Evolutionary conservation across 208 protist genomes (phyloP), one percentile per base, ranked within the genome.

Genomic region (Entamoeba histolytica): DNA sequence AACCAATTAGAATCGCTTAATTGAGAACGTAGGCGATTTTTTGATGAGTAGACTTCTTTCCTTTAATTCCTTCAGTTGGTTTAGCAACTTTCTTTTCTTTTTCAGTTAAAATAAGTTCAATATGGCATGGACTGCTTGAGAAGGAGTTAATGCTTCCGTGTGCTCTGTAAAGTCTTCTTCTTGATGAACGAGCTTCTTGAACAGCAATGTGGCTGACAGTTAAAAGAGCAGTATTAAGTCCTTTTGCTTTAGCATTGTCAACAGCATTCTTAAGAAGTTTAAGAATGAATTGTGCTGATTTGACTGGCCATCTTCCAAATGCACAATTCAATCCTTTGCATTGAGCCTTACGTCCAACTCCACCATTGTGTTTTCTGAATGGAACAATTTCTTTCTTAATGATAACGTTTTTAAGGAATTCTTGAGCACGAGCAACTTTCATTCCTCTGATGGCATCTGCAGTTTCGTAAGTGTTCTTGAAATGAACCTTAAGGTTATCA

Each of bases 381-480:
- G 97, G 97, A 92, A 98, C 95, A 93, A 94, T 94, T 87, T 97
- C 94, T 95, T 97, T 98, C 92, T 97, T 93, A 28, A 93, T 94
- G 49, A 98, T 91, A 91, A 98, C 97, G 78, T 97, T 94, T 91
- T 97, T 91, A 19, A 98, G 95, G 96, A 97, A 98, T 15, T 23
- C 35, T 49, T 96, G 91, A 39, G 97, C 97, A 92, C 94, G 95
- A 55, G 93, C 92, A 55, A 98, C 92, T 47, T 23, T 93, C 95
- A 97, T 96, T 93, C 96, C 95, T 91, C 96, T 96, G 93, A 98
- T 94, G 35, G 96, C 96, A 2, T 93, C 49, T n/a, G 97, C 97
- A 50, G 97, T 96, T 94, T 98, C 97, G 91, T 95, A 94, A 44
- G 97, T 98, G 96, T 98, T 98, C 96, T 98, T 98, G 96, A 97